Evolutionary conservation across 768 basidiomycete genomes (phyloP).

Genomic region (Russula olivacea): DNA sequence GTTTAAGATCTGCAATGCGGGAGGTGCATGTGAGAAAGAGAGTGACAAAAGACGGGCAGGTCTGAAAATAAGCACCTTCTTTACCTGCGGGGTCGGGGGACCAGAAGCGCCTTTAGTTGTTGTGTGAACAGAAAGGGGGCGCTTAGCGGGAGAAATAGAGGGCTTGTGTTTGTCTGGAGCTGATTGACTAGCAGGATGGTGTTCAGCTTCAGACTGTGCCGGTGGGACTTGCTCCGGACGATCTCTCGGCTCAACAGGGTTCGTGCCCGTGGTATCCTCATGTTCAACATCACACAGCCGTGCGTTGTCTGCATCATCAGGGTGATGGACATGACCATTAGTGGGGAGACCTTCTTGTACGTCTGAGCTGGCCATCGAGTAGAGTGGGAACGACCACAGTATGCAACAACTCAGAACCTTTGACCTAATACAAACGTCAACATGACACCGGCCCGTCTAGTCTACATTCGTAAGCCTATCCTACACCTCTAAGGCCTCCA

Average conservation of each 20-base stretch:
- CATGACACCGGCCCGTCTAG: conserved; percentile 5
- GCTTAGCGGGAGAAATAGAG: conserved; percentile 26
- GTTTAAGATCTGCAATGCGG: conserved; percentile 21
- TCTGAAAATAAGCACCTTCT: conserved; percentile 49
- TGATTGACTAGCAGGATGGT: conserved; percentile 22
- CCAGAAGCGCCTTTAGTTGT: conserved; percentile 41
- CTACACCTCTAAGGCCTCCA: background rate
- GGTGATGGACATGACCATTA: conserved; percentile 2
- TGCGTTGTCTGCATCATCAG: background rate
- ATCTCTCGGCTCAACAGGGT: background rate
- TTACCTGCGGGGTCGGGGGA: conserved; percentile 52
- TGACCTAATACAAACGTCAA: conserved; percentile 25
- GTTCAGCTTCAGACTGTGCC: conserved; percentile 19
- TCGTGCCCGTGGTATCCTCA: conserved; percentile 31
- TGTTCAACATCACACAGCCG: conserved; percentile 29
- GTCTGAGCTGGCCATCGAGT: conserved; percentile 11
- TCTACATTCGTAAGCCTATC: background rate
- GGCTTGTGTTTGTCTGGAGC: conserved; percentile 27
- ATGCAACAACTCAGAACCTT: too few relatives aligned
- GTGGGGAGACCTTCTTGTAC: background rate
- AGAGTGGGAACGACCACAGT: background rate
- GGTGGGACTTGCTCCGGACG: conserved; percentile 20
- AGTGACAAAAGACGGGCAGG: conserved; percentile 13
- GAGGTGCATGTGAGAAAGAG: conserved; percentile 24
- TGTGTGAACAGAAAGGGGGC: conserved; percentile 37